These are phyloP conservation scores for Phytopythium boreale DNA, from an alignment of 352 stramenopile genomes.

Conservation along the genomic window DNA sequence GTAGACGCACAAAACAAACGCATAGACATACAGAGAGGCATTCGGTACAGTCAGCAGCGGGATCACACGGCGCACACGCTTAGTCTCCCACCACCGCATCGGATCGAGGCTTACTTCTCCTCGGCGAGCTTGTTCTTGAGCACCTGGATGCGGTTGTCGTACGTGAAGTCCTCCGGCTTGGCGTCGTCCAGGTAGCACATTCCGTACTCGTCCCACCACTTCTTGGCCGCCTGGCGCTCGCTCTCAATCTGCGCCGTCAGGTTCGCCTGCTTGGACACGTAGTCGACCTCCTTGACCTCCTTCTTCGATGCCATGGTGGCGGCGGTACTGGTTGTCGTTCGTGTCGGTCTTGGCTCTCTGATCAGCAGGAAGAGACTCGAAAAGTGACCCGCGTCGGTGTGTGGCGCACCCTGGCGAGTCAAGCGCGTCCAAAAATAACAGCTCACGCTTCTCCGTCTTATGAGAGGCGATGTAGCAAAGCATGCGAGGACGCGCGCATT, in stretches of 20 bases:
- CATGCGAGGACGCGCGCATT: not conserved
- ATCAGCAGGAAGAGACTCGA: not conserved
- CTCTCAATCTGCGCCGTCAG: slow-evolving; percentile 81
- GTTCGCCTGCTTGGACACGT: slow-evolving; percentile 83
- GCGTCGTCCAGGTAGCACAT: slow-evolving; percentile 76
- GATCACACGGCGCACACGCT: too few relatives aligned
- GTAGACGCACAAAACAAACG: not conserved
- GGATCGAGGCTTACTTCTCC: slow-evolving; percentile 37
- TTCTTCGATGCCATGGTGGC: slow-evolving; percentile 36
- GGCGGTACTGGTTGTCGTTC: too few relatives aligned
- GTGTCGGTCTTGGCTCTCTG: not conserved
- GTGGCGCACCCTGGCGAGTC: not conserved
- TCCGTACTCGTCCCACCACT: slow-evolving; percentile 82
- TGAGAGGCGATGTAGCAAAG: not conserved
- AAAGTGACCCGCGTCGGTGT: not conserved
- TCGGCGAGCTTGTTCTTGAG: slow-evolving; percentile 61
- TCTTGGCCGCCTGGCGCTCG: slow-evolving; percentile 70
- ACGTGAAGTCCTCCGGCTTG: slow-evolving; percentile 80
- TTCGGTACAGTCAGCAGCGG: not conserved
- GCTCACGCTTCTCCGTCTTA: not conserved
- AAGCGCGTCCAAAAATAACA: not conserved
- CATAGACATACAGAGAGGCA: not conserved
- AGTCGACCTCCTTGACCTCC: slow-evolving; percentile 73
- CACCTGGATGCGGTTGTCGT: slow-evolving; percentile 73
- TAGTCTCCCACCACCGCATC: not conserved